Conservation (phyloP, 805 yeast species). For the Candida manassasensis region DNA sequence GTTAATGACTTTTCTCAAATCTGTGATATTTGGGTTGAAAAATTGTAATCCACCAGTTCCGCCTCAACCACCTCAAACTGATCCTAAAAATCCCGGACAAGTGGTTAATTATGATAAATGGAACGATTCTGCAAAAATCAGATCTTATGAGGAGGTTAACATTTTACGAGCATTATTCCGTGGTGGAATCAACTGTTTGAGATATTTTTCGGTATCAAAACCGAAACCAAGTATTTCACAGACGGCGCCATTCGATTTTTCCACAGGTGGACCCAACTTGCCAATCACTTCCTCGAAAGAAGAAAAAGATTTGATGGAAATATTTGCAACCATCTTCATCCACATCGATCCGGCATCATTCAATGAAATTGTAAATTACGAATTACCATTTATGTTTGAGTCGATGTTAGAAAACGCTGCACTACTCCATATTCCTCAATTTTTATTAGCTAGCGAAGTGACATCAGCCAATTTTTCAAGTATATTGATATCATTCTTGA, state of each 20-base stretch:
- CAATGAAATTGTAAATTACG: slow-evolving; percentile 82
- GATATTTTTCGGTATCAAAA: slow-evolving; percentile 61
- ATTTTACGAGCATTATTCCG: slow-evolving; percentile 73
- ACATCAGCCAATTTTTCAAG: slow-evolving; percentile 92
- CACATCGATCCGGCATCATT: slow-evolving; percentile 94
- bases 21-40: slow-evolving; percentile 84
- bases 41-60: slow-evolving; percentile 78
- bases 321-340: slow-evolving; percentile 87
- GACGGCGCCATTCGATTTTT: slow-evolving; percentile 46
- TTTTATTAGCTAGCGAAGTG: slow-evolving; percentile 89
- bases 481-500: slow-evolving; percentile 69
- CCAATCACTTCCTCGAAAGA: slow-evolving; percentile 88
- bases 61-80: slow-evolving; percentile 37
- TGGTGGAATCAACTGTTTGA: slow-evolving; percentile 78
- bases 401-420: slow-evolving; percentile 82
- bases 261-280: slow-evolving; percentile 72
- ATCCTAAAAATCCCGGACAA: slow-evolving; percentile 43
- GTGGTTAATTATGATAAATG: slow-evolving; percentile 49
- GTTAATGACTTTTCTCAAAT: slow-evolving; percentile 81
- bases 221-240: slow-evolving; percentile 35
- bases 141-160: slow-evolving; percentile 75
- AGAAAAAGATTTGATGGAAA: slow-evolving; percentile 93
- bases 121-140: slow-evolving; percentile 84
- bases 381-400: slow-evolving; percentile 71
- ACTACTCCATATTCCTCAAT: slow-evolving; percentile 85